Percentiles rank a stretch among this genome's conserved stretches.
Conservation (phyloP, 768 basidiomycete species). For the Auricularia cornea region DNA sequence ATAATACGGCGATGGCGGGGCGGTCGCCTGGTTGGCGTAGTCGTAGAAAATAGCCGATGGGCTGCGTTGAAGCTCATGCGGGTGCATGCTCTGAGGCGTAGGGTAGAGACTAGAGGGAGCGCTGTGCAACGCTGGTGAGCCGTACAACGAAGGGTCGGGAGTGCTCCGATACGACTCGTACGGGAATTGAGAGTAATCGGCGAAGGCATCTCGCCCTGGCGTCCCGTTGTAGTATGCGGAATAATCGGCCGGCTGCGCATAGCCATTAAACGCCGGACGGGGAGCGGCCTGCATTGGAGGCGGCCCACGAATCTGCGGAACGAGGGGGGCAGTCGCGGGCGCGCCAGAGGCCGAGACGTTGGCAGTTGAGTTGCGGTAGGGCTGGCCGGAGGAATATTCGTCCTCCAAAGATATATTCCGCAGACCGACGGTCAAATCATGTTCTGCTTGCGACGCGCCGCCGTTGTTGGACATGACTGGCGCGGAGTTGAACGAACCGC, state of each 20-base stretch:
- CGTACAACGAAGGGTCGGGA: slow-evolving; percentile 45
- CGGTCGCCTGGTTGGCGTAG: slow-evolving; percentile 39
- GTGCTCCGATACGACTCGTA: slow-evolving; percentile 41
- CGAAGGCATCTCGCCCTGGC: slow-evolving; percentile 21
- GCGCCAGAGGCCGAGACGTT: slow-evolving; percentile 22
- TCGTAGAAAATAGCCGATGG: slow-evolving; percentile 54
- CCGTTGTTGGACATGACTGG: slow-evolving; percentile 24
- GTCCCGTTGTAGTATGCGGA: slow-evolving; percentile 48
- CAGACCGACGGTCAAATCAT: slow-evolving; percentile 46
- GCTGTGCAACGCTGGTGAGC: slow-evolving; percentile 35
- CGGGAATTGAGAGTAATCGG: slow-evolving; percentile 46
- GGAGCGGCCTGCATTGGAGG: slow-evolving; percentile 33
- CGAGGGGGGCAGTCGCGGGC: slow-evolving; percentile 15
- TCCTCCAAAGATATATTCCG: slow-evolving; percentile 57
- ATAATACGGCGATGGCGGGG: slow-evolving; percentile 49
- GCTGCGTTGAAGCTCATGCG: slow-evolving; percentile 37
- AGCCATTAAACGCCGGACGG: slow-evolving; percentile 40
- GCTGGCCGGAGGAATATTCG: slow-evolving; percentile 31
- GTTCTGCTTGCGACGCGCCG: slow-evolving; percentile 34
- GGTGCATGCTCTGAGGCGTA: slow-evolving; percentile 34
- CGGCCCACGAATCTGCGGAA: slow-evolving; percentile 34
- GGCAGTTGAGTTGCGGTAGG: slow-evolving; percentile 30
- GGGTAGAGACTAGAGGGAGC: slow-evolving; percentile 41
- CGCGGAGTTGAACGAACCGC: slow-evolving; percentile 19
- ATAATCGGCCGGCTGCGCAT: slow-evolving; percentile 46